phyloP scores from a whole-genome alignment of 1,284 basidiomycete species.

The Ganoderma resinaceum region DNA sequence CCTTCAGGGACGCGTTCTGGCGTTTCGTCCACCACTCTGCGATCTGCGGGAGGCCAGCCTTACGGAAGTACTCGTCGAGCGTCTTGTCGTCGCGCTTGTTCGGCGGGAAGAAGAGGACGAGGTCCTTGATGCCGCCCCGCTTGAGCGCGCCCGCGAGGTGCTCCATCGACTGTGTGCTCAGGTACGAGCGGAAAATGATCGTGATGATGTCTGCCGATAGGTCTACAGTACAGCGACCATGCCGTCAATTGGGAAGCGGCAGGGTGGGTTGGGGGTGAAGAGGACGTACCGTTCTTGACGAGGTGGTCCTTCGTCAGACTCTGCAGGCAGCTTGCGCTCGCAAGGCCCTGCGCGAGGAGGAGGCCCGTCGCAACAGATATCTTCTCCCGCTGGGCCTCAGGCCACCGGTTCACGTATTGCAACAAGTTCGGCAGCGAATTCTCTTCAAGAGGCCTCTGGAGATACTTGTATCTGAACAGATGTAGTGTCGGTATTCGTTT shows the following conservation, averaged over 20 bases:
- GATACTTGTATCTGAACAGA: conserved; percentile 91
- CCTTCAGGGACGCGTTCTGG: conserved; percentile 71
- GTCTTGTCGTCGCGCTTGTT: conserved; percentile 78
- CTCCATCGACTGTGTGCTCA: conserved; percentile 85
- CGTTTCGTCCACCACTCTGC: conserved; percentile 94
- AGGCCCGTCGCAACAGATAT: conserved; percentile 84
- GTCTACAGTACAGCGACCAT: conserved; percentile 50
- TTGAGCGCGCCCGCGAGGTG: conserved; percentile 82
- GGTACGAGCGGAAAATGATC: conserved; percentile 81
- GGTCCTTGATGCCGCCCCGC: conserved; percentile 86
- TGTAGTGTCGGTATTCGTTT: neutral
- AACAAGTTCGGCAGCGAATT: conserved; percentile 83
- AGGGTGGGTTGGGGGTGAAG: neutral
- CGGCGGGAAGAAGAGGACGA: conserved; percentile 87
- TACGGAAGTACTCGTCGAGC: conserved; percentile 88
- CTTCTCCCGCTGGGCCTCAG: conserved; percentile 78
- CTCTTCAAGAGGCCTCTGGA: conserved; percentile 94
- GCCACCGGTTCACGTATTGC: conserved; percentile 91
- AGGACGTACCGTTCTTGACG: conserved; percentile 84
- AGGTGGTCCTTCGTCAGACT: conserved; percentile 93
- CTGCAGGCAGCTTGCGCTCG: conserved; percentile 77
- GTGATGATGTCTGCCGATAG: conserved; percentile 82
- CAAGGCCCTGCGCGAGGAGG: conserved; percentile 83
- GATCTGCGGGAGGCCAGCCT: conserved; percentile 77
- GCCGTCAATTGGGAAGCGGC: conserved; percentile 1